Evolutionary conservation across 2,329 filamentous ascomycete species (phyloP), one percentile per base, ranked within the genome.

Genomic region (Neofusicoccum umdonicola): DNA sequence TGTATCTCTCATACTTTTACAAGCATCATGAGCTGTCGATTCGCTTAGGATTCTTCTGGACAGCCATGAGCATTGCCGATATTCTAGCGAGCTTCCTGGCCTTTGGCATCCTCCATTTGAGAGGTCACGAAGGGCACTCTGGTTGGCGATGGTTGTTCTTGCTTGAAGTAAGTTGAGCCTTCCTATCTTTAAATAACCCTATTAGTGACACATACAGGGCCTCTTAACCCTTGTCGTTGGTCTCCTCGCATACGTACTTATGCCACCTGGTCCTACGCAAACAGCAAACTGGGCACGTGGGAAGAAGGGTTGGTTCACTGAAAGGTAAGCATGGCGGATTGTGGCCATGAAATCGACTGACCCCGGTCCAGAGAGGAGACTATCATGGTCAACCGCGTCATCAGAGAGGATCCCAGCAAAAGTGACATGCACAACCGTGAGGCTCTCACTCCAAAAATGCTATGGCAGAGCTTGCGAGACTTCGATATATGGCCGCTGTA

Each of bases 1-100:
- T 79, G 1, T 77, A 75, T 37, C 67, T 77, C 3, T 76, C 74
- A 2, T 80, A 80, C 67, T 80, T 79, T 65, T 80, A 78, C 62
- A 76, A 71, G 5, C 69, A 73, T 47, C 45, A 67, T 15, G 79
- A 81, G 65, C 70, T 82, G 6, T 77, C 79, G 0, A 74, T 76
- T 27, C 74, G 80, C 1, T 65, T 81, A 8, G 74, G 75, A 0
- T 80, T 76, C 68, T 81, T 81, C 66, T 81, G 78, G 77, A 76
- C 74, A 27, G 72, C 72, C 7, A 69, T 74, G 45, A 70, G 68
- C 19, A 68, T 76, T 11, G 71, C 74, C 1, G 72, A 74, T 4
- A 72, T 78, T 7, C 50, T 77, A 27, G 74, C 73, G 1, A 69
- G 71, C 4, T 73, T 79, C 15, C 67, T 78, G 3, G 76, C 76